Conservation (phyloP, 2,329 filamentous ascomycete genomes). For the Cercospora berteroae region DNA sequence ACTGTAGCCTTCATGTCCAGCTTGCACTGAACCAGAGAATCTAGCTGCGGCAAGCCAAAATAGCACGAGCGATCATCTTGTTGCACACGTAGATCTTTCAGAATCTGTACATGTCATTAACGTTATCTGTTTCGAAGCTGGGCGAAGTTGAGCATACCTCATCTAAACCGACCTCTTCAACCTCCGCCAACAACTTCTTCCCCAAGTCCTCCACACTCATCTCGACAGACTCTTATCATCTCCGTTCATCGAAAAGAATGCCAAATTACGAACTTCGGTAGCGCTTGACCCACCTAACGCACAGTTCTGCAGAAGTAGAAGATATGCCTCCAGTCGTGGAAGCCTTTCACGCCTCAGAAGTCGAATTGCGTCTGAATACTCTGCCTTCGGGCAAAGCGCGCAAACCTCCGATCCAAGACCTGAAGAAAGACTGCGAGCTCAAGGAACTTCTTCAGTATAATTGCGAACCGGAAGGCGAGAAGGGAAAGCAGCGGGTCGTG, state of each 20-base stretch:
- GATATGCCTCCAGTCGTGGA: slow-evolving; percentile 57
- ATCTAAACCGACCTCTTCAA: slow-evolving; percentile 50
- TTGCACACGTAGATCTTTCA: slow-evolving; percentile 40
- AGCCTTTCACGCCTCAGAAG: slow-evolving; percentile 52
- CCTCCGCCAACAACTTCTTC: slow-evolving; percentile 52
- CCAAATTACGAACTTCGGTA: not conserved
- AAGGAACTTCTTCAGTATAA: slow-evolving; percentile 62
- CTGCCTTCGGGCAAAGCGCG: slow-evolving; percentile 52
- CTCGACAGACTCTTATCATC: slow-evolving; percentile 19
- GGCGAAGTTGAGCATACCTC: slow-evolving; percentile 45
- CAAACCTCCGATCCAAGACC: slow-evolving; percentile 51
- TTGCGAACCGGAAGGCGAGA: slow-evolving; percentile 54
- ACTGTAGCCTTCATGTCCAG: slow-evolving; percentile 11
- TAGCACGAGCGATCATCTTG: slow-evolving; percentile 20
- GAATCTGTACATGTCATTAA: slow-evolving; percentile 37
- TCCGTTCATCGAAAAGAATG: slow-evolving; percentile 5
- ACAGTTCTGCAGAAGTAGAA: not conserved
- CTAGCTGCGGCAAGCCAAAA: slow-evolving; percentile 50
- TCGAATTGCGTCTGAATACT: slow-evolving; percentile 53
- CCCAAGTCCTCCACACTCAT: slow-evolving; percentile 50
- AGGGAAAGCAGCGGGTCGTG: slow-evolving; percentile 45
- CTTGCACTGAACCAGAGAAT: slow-evolving; percentile 38
- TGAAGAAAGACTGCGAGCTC: slow-evolving; percentile 53
- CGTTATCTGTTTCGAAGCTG: not conserved
- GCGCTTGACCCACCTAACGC: not conserved